phyloP scores from a whole-genome alignment of 805 yeast species.

The Suhomyces pyralidae region DNA sequence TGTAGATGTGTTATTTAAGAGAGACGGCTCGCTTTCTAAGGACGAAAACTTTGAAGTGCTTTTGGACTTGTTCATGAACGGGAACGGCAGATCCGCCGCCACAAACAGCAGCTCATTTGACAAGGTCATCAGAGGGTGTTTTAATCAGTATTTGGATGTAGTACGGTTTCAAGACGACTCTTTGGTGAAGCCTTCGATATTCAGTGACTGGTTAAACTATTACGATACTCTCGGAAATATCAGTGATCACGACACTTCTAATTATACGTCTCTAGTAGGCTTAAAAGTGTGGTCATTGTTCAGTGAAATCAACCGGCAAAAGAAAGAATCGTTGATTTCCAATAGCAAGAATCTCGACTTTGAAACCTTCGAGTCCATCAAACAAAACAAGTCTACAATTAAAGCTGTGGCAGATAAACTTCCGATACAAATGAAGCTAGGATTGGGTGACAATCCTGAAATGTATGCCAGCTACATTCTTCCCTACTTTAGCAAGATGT shows the following conservation, averaged over 20 bases:
- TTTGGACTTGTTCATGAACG: slow-evolving; percentile 42
- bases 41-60: slow-evolving; percentile 49
- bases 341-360: slow-evolving; percentile 34
- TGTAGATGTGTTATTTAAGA: slow-evolving; percentile 58
- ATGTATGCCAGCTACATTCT: slow-evolving; percentile 27
- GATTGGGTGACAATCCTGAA: slow-evolving; percentile 27
- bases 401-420: slow-evolving; percentile 26
- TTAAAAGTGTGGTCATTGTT: slow-evolving; percentile 63
- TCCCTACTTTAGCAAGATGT: slow-evolving; percentile 31
- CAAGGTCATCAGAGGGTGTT: slow-evolving; percentile 68
- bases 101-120: slow-evolving; percentile 48
- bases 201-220: slow-evolving; percentile 77
- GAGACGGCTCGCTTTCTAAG: slow-evolving; percentile 45
- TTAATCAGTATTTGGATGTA: slow-evolving; percentile 58
- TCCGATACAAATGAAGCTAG: slow-evolving; percentile 25
- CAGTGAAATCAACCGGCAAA: slow-evolving; percentile 50
- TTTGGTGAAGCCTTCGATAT: slow-evolving; percentile 52
- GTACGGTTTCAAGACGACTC: slow-evolving; percentile 62
- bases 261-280: slow-evolving; percentile 57
- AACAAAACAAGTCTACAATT: slow-evolving; percentile 31
- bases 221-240: slow-evolving; percentile 53
- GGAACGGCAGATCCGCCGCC: slow-evolving; percentile 33
- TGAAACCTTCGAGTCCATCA: slow-evolving; percentile 36
- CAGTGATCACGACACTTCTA: slow-evolving; percentile 36
- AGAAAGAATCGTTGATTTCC: slow-evolving; percentile 24